Base-by-base conservation (phyloP, 2,329 filamentous ascomycete genomes). In the Fusarium annulatum region DNA sequence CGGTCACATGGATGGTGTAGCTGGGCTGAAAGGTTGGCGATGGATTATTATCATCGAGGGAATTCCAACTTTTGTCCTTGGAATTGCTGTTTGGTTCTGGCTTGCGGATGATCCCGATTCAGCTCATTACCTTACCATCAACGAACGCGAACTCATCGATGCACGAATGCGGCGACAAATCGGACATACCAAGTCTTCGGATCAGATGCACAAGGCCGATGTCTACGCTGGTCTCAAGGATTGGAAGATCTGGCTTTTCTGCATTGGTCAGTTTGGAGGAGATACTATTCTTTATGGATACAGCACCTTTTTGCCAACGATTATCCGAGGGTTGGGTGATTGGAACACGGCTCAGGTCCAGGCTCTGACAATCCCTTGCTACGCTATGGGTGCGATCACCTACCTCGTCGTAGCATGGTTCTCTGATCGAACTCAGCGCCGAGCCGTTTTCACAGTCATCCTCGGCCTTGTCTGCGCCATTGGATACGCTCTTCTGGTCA, bases 321-420 rank as follows among this genome's bases (percentile, higher is more conserved):
- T 93, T 61, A 92, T 93, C 76, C 82, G 86, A 26, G 88, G 86
- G 0, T 86, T 92, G 58, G 85, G 89, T 0, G 83, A 89, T 57
- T 79, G 79, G 78, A 70, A 65, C n/a, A 73, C 26, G 0, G 71
- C 76, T 4, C 71, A 82, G 46, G 86, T 91, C 0, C 90, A 93
- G 76, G 88, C 90, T n/a, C 84, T 93, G 23, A 92, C 91, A 0
- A 91, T 93, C 43, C 91, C 91, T 2, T 91, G 90, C 78, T 93
- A 93, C 69, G 85, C 86, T 0, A 77, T 91, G 7, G 91, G 90
- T 1, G 90, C 90, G 0, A 84, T 91, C 23, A 88, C 85, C 0
- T 92, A 91, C 66, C 82, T 92, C 6, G 65, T 84, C 0, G 83
- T 88, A 0, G 90, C 90, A 5, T 87, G 85, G 76, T 80, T 90